Conservation (phyloP, 2,329 filamentous ascomycete species). For the Fusarium illudens region DNA sequence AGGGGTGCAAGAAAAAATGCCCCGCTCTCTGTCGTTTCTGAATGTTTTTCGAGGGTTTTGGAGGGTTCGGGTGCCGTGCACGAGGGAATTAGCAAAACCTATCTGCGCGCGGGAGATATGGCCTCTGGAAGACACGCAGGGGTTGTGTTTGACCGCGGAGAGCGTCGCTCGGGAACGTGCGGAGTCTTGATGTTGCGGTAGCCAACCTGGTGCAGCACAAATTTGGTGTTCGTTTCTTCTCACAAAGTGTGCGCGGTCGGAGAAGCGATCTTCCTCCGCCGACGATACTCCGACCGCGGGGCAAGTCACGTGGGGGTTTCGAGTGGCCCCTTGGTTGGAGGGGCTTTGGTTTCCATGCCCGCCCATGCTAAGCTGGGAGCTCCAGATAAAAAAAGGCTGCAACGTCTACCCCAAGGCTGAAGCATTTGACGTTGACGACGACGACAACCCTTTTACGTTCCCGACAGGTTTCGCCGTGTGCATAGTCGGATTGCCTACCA, state of each 20-base stretch:
- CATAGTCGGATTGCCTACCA: constrained; percentile 30
- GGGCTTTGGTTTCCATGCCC: constrained; percentile 36
- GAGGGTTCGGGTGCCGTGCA: constrained; percentile 30
- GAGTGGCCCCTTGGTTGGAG: constrained; percentile 35
- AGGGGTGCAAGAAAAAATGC: constrained; percentile 49
- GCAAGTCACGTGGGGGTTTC: constrained; percentile 52
- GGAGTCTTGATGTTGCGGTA: constrained; percentile 42
- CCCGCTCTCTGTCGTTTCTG: constrained; percentile 46
- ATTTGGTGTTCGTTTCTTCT: constrained; percentile 52
- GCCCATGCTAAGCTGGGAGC: constrained; percentile 37
- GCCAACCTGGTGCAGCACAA: constrained; percentile 45
- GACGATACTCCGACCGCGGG: constrained; percentile 46
- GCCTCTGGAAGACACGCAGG: constrained; percentile 32
- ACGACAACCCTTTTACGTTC: constrained; percentile 35
- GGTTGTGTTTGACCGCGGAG: constrained; percentile 34
- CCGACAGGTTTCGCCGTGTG: constrained; percentile 37
- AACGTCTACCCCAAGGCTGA: constrained; percentile 43
- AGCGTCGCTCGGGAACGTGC: constrained; percentile 40
- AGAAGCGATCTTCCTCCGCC: constrained; percentile 51
- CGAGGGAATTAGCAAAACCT: constrained; percentile 25
- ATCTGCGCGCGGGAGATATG: constrained; percentile 35
- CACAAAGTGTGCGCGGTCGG: constrained; percentile 53
- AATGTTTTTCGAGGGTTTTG: constrained; percentile 30
- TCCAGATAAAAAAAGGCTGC: constrained; percentile 43
- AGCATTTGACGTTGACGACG: constrained; percentile 40